phyloP scores from a whole-genome alignment of 345 rosid species.

The Corchorus olitorius region DNA sequence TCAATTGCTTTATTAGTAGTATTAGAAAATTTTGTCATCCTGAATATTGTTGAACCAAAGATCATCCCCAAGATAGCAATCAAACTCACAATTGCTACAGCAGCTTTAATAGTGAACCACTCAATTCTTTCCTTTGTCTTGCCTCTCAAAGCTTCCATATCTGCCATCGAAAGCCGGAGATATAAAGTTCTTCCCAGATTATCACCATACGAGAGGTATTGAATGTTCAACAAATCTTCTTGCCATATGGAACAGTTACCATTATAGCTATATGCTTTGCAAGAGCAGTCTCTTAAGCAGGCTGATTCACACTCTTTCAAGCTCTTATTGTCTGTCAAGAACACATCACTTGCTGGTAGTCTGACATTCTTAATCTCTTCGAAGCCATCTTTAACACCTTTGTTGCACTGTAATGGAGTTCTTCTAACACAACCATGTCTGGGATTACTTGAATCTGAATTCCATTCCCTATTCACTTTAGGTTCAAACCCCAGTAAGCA shows the following conservation, averaged over 20 bases:
- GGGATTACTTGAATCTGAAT: constrained; percentile 34
- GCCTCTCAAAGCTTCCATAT: background rate
- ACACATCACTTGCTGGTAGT: constrained; percentile 19
- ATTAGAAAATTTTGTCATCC: background rate
- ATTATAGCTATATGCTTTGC: constrained; percentile 41
- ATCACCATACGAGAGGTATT: constrained; percentile 7
- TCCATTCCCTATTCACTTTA: constrained; percentile 32
- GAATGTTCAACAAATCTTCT: constrained; percentile 12
- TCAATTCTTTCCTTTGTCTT: background rate
- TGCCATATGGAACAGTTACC: constrained; percentile 13
- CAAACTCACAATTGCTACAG: constrained; percentile 13
- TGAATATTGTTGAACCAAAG: background rate
- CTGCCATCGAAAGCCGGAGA: background rate
- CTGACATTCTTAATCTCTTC: constrained; percentile 22
- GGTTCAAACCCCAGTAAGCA: constrained; percentile 47
- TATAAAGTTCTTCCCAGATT: background rate
- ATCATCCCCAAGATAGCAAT: background rate
- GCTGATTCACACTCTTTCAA: constrained; percentile 35
- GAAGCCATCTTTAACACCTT: constrained; percentile 19
- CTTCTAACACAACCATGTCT: constrained; percentile 50
- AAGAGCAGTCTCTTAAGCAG: constrained; percentile 47
- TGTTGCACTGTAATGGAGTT: constrained; percentile 37
- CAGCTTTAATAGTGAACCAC: background rate
- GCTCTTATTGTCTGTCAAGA: constrained; percentile 19
- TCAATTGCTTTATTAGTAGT: background rate